Percentiles rank a stretch among this genome's conserved stretches.
Evolutionary conservation across 2,329 filamentous ascomycete species (phyloP).

Genomic region (Saccharata proteae): DNA sequence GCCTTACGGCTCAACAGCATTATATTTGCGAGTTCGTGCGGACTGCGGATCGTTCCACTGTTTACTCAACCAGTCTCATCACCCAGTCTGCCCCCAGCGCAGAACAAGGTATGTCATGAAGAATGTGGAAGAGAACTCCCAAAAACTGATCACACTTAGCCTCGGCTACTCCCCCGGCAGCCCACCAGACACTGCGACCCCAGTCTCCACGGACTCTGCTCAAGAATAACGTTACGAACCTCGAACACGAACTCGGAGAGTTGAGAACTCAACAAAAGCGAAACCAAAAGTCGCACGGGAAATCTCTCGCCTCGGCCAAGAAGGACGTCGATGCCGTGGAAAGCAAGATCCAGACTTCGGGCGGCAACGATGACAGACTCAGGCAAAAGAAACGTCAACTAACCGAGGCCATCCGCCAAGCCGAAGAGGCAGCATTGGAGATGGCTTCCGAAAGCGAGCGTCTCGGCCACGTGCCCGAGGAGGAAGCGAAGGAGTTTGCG

Average conservation of each 20-base stretch:
- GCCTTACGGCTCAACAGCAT: constrained; percentile 58
- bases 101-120: constrained; percentile 38
- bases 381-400: constrained; percentile 65
- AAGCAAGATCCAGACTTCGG: constrained; percentile 51
- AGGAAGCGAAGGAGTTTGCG: constrained; percentile 47
- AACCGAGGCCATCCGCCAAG: constrained; percentile 59
- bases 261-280: constrained; percentile 58
- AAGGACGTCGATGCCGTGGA: constrained; percentile 63
- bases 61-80: constrained; percentile 62
- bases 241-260: constrained; percentile 58
- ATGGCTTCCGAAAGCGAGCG: constrained; percentile 51
- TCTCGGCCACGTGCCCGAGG: constrained; percentile 51
- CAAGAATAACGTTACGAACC: constrained; percentile 61
- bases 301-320: constrained; percentile 51
- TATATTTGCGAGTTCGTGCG: constrained; percentile 71
- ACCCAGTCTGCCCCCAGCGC: constrained; percentile 48
- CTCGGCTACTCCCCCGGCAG: constrained; percentile 30
- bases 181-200: constrained; percentile 54
- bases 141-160: constrained; percentile 4
- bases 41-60: constrained; percentile 49
- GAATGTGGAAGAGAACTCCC: neutral
- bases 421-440: constrained; percentile 47
- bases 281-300: constrained; percentile 63
- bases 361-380: constrained; percentile 64
- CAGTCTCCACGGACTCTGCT: constrained; percentile 68